Percentiles rank a stretch among this genome's conserved stretches.
These are phyloP conservation scores for Emmonsia crescens DNA, from an alignment of 2,329 filamentous ascomycete genomes.

Conservation along the genomic window DNA sequence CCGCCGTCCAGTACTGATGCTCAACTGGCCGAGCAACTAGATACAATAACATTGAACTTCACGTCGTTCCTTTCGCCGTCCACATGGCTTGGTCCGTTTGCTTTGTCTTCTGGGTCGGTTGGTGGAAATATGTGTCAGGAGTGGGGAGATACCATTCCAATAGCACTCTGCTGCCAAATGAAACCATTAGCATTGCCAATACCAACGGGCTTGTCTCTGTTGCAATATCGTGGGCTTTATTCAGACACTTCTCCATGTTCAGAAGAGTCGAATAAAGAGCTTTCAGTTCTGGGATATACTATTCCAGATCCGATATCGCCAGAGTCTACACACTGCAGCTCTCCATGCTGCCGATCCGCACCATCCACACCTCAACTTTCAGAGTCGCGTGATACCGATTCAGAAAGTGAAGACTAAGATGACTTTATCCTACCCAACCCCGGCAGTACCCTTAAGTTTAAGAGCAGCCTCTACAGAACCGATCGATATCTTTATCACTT, in stretches of 20 bases:
- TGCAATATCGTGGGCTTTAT: background rate
- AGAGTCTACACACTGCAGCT: background rate
- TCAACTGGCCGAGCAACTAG: background rate
- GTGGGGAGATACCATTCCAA: background rate
- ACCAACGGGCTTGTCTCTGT: background rate
- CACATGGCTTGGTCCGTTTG: constrained; percentile 1
- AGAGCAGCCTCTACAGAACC: background rate
- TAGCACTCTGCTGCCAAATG: background rate
- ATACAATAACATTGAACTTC: background rate
- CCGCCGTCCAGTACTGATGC: background rate
- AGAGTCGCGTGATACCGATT: background rate
- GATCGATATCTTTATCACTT: background rate
- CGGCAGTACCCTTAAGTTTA: background rate
- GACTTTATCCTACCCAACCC: background rate
- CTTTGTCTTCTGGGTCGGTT: background rate
- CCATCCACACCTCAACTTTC: background rate
- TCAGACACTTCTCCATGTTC: background rate
- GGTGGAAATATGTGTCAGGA: background rate
- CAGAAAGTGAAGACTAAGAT: background rate
- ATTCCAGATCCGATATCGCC: background rate
- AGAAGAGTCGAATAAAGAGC: background rate
- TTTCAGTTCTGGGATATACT: background rate
- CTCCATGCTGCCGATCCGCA: background rate
- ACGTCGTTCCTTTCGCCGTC: background rate
- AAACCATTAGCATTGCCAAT: background rate